Conservation (phyloP, 1,139 yeast genomes). For the Arxiozyma bovina region DNA sequence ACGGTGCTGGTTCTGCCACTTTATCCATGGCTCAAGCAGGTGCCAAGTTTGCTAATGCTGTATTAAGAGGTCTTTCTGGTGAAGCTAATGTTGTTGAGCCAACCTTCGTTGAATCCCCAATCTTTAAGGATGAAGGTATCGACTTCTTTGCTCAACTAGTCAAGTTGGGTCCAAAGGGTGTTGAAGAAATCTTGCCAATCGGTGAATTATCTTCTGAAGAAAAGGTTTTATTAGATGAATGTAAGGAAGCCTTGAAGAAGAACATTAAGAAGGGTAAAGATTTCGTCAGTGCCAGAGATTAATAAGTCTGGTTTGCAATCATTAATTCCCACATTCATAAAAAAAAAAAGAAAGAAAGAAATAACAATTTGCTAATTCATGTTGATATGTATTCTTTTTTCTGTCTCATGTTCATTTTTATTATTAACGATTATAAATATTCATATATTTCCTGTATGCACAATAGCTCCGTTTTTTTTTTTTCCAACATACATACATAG, state of each 20-base stretch:
- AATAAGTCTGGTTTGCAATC: not conserved
- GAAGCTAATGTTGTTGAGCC: constrained; percentile 67
- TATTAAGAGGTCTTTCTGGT: constrained; percentile 68
- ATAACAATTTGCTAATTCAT: not conserved
- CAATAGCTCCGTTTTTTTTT: not conserved
- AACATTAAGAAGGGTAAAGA: constrained; percentile 67
- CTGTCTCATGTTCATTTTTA: no score
- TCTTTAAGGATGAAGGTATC: constrained; percentile 75
- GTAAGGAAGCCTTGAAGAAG: constrained; percentile 75
- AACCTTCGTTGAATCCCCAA: constrained; percentile 71
- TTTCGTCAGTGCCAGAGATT: constrained; percentile 34
- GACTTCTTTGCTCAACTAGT: constrained; percentile 92
- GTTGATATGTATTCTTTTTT: not conserved
- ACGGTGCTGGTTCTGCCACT: constrained; percentile 98
- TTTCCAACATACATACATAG: no score
- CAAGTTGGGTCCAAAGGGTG: constrained; percentile 83
- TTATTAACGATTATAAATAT: no score
- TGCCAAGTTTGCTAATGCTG: constrained; percentile 84
- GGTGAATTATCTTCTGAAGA: constrained; percentile 52
- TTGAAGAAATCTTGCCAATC: constrained; percentile 61
- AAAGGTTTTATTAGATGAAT: constrained; percentile 66
- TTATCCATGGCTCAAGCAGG: constrained; percentile 99
- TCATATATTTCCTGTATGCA: not conserved
- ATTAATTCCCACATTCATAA: not conserved
- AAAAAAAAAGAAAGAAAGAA: no score